These are phyloP conservation scores for Eucalyptus pauciflora DNA, from an alignment of 345 rosid genomes.

Conservation along the genomic window DNA sequence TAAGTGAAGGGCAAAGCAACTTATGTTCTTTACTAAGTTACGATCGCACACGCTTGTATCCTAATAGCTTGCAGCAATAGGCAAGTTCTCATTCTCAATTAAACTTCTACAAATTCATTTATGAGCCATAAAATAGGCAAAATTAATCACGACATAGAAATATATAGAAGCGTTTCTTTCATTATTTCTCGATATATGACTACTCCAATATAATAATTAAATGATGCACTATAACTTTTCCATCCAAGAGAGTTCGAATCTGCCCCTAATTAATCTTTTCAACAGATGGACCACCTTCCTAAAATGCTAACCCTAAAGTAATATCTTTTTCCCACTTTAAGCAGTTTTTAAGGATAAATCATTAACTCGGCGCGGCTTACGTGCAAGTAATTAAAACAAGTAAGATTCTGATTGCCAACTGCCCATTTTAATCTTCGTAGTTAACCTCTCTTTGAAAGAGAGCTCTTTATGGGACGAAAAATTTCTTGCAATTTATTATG, in stretches of 20 bases:
- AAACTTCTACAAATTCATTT: neutral
- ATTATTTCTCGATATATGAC: neutral
- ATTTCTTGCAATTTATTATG: neutral
- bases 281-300: neutral
- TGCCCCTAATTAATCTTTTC: neutral
- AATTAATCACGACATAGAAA: neutral
- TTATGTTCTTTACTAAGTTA: neutral
- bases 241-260: neutral
- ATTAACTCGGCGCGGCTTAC: neutral
- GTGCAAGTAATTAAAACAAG: neutral
- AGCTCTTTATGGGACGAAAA: neutral
- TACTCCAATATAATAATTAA: neutral
- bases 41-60: neutral
- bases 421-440: neutral
- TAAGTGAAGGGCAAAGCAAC: neutral
- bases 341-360: neutral
- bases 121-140: neutral
- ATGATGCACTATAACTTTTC: neutral
- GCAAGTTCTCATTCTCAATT: neutral
- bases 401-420: neutral
- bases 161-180: neutral
- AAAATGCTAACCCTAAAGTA: neutral
- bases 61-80: neutral
- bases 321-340: neutral
- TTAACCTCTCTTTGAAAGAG: neutral